phyloP scores from a whole-genome alignment of 306 rosid genomes.

The barrel medic (Medicago truncatula) region MtrunA17r5.0-ANR NC_053045.1:10101501-10102000 shows the following conservation, averaged over 20 bases:
- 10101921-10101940: too few species aligned
- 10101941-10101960: too few species aligned
- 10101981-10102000: too few species aligned
- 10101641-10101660: conserved; percentile 38
- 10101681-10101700: conserved; percentile 38
- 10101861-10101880: conserved; percentile 31
- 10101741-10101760: conserved; percentile 45
- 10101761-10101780: conserved; percentile 24
- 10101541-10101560: conserved; percentile 48
- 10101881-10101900: conserved; percentile 12
- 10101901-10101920: too few species aligned
- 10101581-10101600: conserved; percentile 30
- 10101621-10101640: conserved; percentile 50
- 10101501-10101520: conserved; percentile 33
- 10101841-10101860: conserved; percentile 54
- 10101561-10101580: conserved; percentile 36
- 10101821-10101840: conserved; percentile 34
- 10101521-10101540: conserved; percentile 35
- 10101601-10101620: conserved; percentile 21
- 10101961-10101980: too few species aligned
- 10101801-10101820: conserved; percentile 40
- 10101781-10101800: conserved; percentile 43
- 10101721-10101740: conserved; percentile 39
- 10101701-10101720: conserved; percentile 12
- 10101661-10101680: conserved; percentile 35